Evolutionary conservation across 2,329 filamentous ascomycete species (phyloP), one percentile per base, ranked within the genome.

Genomic region (Diplocarpon rosae): DNA sequence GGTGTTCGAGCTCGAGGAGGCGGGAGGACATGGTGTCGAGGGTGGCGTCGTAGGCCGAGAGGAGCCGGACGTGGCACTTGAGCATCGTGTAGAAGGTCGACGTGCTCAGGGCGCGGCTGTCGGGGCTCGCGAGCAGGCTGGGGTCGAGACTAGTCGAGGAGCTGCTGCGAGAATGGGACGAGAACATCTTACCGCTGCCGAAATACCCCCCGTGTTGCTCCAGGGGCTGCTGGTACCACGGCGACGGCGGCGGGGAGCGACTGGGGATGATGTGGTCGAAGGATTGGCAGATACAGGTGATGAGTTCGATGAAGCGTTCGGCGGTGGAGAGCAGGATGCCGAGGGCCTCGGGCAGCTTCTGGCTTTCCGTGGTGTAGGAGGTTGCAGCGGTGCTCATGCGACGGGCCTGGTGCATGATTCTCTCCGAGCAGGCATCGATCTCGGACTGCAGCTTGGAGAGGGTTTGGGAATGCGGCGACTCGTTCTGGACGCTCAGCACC

Each of bases 81-180:
- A 47, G 34, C 45, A 47, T 47, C 15, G 39, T 47, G 36, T 47
- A 47, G 36, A 47, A 47, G 8, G 45, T 47, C 3, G 35, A 39
- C 11, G 39, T 47, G 20, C 39, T 43, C 11, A 47, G 45, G 5
- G 17, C 29, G 15, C 45, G 17, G 35, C 24, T 32, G 12, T 38
- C 42, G 12, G 35, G 24, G 20, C 17, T 17, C n/a, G 17, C 37
- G 9, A 42, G 36, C 8, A 47, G 20, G n/a, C 16, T 43, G 3
- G 39, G 36, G 17, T 47, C 45, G n/a, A 47, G 36, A n/a, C 30
- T 47, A 9, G 27, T 28, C 5, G 42, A 36, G 2, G 40, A 42
- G 17, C 14, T 36, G 24, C 34, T 42, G 3, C 40, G 32, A 14
- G 33, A 31, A 24, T 42, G 32, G 1, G 42, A 43, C 2, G 42